Evolutionary conservation across 1,139 yeast genomes (phyloP).

Genomic region (Zygosaccharomyces pseudobailii): DNA sequence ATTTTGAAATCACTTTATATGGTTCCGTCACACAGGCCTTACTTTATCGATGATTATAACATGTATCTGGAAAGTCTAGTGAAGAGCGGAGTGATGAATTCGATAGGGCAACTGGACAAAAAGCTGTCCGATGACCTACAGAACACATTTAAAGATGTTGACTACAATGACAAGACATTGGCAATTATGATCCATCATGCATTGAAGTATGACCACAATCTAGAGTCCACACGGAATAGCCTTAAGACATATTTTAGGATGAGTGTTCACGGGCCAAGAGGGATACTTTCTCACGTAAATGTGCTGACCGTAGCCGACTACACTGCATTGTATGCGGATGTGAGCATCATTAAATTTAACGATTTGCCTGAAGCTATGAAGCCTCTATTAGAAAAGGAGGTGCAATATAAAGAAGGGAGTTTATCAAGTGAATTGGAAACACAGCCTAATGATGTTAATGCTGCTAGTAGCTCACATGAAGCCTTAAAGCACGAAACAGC

Average conservation of each 20-base stretch:
- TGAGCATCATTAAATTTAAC: conserved; percentile 13
- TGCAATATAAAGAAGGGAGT: conserved; percentile 14
- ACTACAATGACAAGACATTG: conserved; percentile 44
- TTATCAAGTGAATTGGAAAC: not conserved
- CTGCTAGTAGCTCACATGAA: not conserved
- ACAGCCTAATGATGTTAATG: not conserved
- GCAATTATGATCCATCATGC: conserved; percentile 40
- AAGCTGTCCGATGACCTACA: conserved; percentile 33
- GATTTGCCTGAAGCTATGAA: conserved; percentile 29
- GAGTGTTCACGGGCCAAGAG: conserved; percentile 27
- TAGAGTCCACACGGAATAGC: conserved; percentile 5
- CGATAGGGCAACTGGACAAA: conserved; percentile 22
- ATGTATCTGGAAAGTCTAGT: conserved; percentile 45
- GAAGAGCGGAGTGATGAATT: conserved; percentile 30
- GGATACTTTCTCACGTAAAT: conserved; percentile 61
- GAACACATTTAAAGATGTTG: conserved; percentile 33
- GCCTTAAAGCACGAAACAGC: not conserved
- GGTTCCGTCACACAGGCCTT: conserved; percentile 35
- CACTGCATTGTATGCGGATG: conserved; percentile 26
- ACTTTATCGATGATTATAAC: conserved; percentile 42
- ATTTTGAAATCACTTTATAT: conserved; percentile 56
- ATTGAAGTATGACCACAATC: conserved; percentile 22
- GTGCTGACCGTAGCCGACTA: conserved; percentile 64
- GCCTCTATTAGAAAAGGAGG: conserved; percentile 38
- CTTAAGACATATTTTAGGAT: conserved; percentile 25